Base-by-base conservation (phyloP, 1,284 basidiomycete genomes). In the Violaceomyces palustris region DNA sequence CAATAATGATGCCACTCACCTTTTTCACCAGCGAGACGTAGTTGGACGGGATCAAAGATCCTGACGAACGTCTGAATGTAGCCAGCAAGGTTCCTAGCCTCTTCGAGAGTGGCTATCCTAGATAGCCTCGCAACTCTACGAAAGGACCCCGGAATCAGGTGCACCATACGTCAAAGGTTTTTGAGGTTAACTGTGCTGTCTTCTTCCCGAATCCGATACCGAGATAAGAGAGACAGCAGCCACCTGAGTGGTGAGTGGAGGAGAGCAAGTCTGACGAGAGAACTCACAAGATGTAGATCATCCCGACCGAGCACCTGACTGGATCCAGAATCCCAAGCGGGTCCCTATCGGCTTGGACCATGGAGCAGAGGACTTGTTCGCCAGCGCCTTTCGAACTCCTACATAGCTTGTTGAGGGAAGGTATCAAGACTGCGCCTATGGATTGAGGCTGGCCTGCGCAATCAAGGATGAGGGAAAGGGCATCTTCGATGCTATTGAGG, bases 261-360 rank as follows among this genome's bases (percentile, higher is more conserved):
- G 26, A 5, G 35, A n/a, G 6, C 35, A 27, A 42, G 21, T n/a
- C n/a, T n/a, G n/a, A n/a, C n/a, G 17, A 29, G 9, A 21, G 21
- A n/a, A 44, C 42, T 38, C 17, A 45, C 35, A 64, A 53, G 38
- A 64, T 48, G 57, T 53, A 54, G 22, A 64, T 49, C 48, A 57
- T 44, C 25, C 54, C 50, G 4, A 57, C 18, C 14, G 53, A 47
- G 39, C 61, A 53, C 2, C 32, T 26, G 25, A 48, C 33, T n/a
- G 61, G 61, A 29, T 57, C 38, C 37, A 61, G 54, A 12, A 40
- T 41, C 3, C 39, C 39, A 24, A 61, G 48, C 2, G 59, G 55
- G 33, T 61, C 54, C 11, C 50, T 35, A 24, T 48, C 48, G 30
- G 25, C 42, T 22, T 54, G 44, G 24, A 58, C 40, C 1, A 46